Base-by-base conservation (phyloP, 169 alveolate species). In the Plasmodium vivax region DNA sequence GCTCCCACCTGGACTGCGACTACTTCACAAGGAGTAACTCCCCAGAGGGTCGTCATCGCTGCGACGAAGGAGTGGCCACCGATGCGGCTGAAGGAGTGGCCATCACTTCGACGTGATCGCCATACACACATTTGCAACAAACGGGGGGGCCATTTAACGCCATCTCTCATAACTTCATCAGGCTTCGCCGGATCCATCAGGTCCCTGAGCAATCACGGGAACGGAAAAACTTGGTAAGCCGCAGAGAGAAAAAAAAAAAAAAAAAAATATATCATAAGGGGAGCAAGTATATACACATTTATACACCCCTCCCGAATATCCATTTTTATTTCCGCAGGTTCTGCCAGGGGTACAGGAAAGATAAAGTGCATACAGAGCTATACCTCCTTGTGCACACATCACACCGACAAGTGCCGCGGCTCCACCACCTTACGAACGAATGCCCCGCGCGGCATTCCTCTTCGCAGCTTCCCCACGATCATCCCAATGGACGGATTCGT, bases 401-500 rank as follows among this genome's bases (percentile, higher is more conserved):
- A 47, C 47, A 45, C 51, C 14, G 27, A 19, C 1, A 73, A 32
- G 2, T 30, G 32, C n/a, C 32, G n/a, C 9, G 2, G n/a, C 77
- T 27, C 38, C 32, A 8, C 32, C 8, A 68, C 77, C 38, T 30
- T 6, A 19, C 16, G 77, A 68, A 68, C 8, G 32, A 68, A 68
- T 68, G 41, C 41, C 32, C 38, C 36, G n/a, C 32, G 32, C 27
- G n/a, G n/a, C 58, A 77, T 38, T 88, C 16, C 30, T 38, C 54
- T 58, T 82, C 45, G n/a, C 56, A 90, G 94, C 30, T 90, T 90
- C 41, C 94, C 94, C 27, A 90, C 94, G 73, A 90, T 90, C 62
- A 74, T 90, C 19, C 94, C 94, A 90, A 90, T 90, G 94, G 94
- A 90, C 54, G 94, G 94, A 74, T 90, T 90, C 38, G 75, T 90